Evolutionary conservation across 805 yeast genomes (phyloP), one percentile per base, ranked within the genome.

Genomic region (Wickerhamiella nectarea): DNA sequence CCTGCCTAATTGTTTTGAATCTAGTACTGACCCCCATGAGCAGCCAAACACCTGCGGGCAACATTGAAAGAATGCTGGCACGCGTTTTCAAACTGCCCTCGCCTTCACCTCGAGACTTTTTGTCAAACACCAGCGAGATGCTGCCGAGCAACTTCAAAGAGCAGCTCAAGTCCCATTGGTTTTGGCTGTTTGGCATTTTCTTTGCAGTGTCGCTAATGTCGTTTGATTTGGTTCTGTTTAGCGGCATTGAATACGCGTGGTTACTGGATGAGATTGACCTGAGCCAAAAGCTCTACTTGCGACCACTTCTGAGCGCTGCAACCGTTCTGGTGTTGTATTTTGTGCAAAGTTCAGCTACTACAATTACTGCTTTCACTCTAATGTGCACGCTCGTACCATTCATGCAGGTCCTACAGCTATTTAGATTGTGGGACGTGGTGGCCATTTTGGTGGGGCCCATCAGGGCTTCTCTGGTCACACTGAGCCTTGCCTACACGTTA

Each of bases 161-260:
- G n/a, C 29, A 36, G 21, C 12, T 36, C 3, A 9, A 15, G 8
- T 12, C 39, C 2, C 25, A 19, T 10, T 45, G 48, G 48, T 41
- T 41, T 19, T 39, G 44, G 47, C 21, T 36, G 2, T 36, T 36
- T 31, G 18, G 34, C 6, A 6, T 31, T 8, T 45, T 31, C 11
- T 45, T 18, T 14, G 31, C 31, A 4, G 24, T 36, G 1, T 31
- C 29, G 24, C 36, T 36, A 19, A 26, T 45, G 4, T 34, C 37
- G 1, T 33, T 39, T 28, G 33, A 38, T 20, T 20, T 41, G 4
- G 41, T 36, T 12, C n/a, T 34, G n/a, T 38, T 45, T 5, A 21
- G 41, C 6, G 48, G 48, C 8, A 14, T 39, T 3, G 48, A 41
- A 11, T 34, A 42, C 29, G 46, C 44, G 8, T 38, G 46, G 43